phyloP scores from a whole-genome alignment of 1,139 yeast species.

The Suhomyces chickasaworum region DNA sequence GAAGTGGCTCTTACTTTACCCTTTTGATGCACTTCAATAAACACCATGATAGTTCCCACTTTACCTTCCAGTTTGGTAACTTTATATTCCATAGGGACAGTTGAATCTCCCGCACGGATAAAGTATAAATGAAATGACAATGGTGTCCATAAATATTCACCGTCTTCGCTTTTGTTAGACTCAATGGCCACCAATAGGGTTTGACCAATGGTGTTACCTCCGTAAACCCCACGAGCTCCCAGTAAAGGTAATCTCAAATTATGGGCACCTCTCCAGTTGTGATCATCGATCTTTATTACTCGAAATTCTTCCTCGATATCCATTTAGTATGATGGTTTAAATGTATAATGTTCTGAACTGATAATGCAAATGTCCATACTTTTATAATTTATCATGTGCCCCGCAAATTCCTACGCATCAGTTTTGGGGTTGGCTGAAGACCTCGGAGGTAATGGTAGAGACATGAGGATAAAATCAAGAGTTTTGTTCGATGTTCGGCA shows the following conservation, averaged over 20 bases:
- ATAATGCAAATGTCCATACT: background rate
- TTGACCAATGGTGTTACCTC: constrained; percentile 78
- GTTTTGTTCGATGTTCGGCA: no score
- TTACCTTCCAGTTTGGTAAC: constrained; percentile 51
- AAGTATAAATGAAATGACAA: constrained; percentile 46
- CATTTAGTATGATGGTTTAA: background rate
- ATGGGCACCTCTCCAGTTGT: constrained; percentile 38
- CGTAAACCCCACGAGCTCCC: constrained; percentile 74
- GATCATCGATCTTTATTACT: constrained; percentile 34
- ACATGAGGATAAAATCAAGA: no score
- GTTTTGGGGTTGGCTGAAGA: background rate
- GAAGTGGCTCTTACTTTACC: constrained; percentile 34
- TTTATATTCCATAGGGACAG: constrained; percentile 53
- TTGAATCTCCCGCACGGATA: constrained; percentile 50
- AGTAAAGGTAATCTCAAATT: constrained; percentile 42
- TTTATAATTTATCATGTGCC: background rate
- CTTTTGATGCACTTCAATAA: constrained; percentile 34
- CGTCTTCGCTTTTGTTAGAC: constrained; percentile 26
- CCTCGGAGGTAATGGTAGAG: background rate
- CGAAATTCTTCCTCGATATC: constrained; percentile 44
- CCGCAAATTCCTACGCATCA: background rate
- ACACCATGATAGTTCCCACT: constrained; percentile 27
- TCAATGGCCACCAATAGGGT: constrained; percentile 65
- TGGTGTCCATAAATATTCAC: constrained; percentile 28
- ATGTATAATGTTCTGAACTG: background rate